phyloP scores from a whole-genome alignment of 345 rosid genomes.

The Lenwebbia sp. region DNA sequence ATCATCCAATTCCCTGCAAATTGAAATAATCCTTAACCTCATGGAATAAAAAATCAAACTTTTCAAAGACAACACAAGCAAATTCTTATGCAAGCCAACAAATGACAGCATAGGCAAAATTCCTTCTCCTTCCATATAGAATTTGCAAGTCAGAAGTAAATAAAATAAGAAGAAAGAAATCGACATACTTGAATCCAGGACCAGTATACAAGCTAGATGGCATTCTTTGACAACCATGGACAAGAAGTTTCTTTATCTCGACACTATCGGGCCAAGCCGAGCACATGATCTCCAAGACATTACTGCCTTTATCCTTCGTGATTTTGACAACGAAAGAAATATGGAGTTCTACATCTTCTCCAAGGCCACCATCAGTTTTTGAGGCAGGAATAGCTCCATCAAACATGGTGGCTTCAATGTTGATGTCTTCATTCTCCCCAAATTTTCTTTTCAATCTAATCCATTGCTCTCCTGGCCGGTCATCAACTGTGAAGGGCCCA shows the following conservation, averaged over 20 bases:
- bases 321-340: conserved; percentile 64
- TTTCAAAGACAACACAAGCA: neutral
- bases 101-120: neutral
- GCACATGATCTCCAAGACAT: conserved; percentile 60
- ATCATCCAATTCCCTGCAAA: conserved; percentile 75
- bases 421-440: conserved; percentile 57
- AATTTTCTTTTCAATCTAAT: conserved; percentile 52
- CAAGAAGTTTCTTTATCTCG: conserved; percentile 45
- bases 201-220: conserved; percentile 34
- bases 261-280: conserved; percentile 78
- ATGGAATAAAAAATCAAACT: neutral
- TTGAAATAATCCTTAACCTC: neutral
- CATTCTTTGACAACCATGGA: conserved; percentile 19
- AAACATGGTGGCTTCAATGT: conserved; percentile 80
- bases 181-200: conserved; percentile 60
- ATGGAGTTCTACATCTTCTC: conserved; percentile 43
- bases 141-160: neutral
- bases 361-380: conserved; percentile 8
- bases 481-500: conserved; percentile 47
- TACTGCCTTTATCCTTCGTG: conserved; percentile 34
- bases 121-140: neutral
- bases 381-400: conserved; percentile 53
- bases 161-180: neutral
- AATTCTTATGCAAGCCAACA: neutral
- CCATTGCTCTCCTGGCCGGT: conserved; percentile 81